phyloP scores from a whole-genome alignment of 2,329 filamentous ascomycete genomes.

The Thielaviopsis euricoi region DNA sequence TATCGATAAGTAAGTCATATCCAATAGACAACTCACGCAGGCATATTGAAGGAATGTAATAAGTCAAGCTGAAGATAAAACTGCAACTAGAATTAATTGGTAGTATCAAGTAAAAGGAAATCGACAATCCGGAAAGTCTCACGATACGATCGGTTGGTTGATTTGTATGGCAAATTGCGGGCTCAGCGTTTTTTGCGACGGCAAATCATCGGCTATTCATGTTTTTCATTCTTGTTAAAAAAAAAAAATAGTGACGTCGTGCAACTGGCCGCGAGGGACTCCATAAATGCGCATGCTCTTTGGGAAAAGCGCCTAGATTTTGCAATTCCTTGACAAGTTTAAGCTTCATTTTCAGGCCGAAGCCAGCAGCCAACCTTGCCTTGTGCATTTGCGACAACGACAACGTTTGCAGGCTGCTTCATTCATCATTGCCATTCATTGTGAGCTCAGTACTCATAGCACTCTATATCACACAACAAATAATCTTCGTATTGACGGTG shows the following conservation, averaged over 20 bases:
- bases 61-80: too few relatives aligned
- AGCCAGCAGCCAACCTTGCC: too few relatives aligned
- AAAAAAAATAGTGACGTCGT: not conserved
- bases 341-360: not conserved
- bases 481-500: too few relatives aligned
- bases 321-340: too few relatives aligned
- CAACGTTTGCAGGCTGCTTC: too few relatives aligned
- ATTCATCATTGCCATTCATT: too few relatives aligned
- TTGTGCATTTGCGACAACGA: too few relatives aligned
- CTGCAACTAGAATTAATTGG: too few relatives aligned
- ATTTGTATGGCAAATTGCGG: not conserved
- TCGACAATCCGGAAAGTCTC: not conserved
- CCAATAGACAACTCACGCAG: slow-evolving; percentile 4
- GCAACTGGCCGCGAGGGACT: not conserved
- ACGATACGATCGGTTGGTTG: not conserved
- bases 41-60: not conserved
- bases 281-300: not conserved
- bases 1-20: too few relatives aligned
- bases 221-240: not conserved
- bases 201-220: not conserved
- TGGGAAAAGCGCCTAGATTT: not conserved
- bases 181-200: not conserved
- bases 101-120: not conserved
- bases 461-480: too few relatives aligned
- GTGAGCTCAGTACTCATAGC: too few relatives aligned